Percentiles rank a stretch among this genome's conserved stretches.
Evolutionary conservation across 768 basidiomycete genomes (phyloP).

Genomic region (Dendrothele bispora): DNA sequence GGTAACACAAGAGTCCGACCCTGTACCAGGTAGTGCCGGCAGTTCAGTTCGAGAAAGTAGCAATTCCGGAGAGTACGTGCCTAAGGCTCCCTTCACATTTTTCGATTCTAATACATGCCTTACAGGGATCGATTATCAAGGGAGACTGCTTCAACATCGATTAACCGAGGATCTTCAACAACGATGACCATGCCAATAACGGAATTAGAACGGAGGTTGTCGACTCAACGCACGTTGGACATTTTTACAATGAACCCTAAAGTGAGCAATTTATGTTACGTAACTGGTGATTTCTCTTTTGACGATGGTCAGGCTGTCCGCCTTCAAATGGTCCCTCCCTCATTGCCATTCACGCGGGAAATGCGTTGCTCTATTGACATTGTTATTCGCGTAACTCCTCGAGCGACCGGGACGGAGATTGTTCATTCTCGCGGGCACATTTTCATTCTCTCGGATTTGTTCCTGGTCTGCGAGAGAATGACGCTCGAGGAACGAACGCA

Average conservation of each 20-base stretch:
- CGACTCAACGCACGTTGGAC: conserved; percentile 79
- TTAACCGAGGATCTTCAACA: conserved; percentile 51
- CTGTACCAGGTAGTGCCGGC: conserved; percentile 40
- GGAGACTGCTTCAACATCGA: conserved; percentile 56
- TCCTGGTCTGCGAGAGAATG: conserved; percentile 89
- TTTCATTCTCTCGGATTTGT: conserved; percentile 89
- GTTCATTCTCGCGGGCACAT: conserved; percentile 79
- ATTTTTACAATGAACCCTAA: conserved; percentile 95
- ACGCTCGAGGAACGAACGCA: conserved; percentile 57
- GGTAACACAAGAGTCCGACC: conserved; percentile 24
- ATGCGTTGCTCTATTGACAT: conserved; percentile 73
- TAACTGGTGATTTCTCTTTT: conserved; percentile 4
- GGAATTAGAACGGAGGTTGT: conserved; percentile 80
- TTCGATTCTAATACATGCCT: conserved; percentile 2
- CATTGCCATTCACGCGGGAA: conserved; percentile 74
- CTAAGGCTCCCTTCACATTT: not conserved
- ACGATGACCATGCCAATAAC: conserved; percentile 58
- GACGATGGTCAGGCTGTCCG: conserved; percentile 67
- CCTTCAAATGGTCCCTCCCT: conserved; percentile 84
- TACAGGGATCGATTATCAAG: conserved; percentile 59
- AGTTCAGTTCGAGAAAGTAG: conserved; percentile 55
- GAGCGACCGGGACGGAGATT: conserved; percentile 70
- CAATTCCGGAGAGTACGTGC: conserved; percentile 55
- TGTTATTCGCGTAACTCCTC: conserved; percentile 74
- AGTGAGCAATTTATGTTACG: conserved; percentile 40